phyloP scores from a whole-genome alignment of 2,329 filamentous ascomycete species.

The Calonectria pseudoturangicola region DNA sequence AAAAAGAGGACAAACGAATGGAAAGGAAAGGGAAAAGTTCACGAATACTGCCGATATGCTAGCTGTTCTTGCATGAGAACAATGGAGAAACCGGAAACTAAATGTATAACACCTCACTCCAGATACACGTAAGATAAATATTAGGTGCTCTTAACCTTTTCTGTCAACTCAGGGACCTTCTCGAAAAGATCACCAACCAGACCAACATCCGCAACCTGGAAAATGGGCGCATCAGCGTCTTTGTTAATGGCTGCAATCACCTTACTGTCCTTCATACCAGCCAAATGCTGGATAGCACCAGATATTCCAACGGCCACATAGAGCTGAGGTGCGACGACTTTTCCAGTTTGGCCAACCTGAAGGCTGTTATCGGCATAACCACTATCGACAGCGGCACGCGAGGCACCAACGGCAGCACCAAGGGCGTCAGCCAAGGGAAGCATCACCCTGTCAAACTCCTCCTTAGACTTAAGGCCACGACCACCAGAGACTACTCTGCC shows the following conservation, averaged over 20 bases:
- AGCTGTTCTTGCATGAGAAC: slow-evolving; percentile 64
- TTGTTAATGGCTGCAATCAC: slow-evolving; percentile 99
- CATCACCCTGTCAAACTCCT: slow-evolving; percentile 96
- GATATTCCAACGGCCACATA: slow-evolving; percentile 98
- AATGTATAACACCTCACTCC: slow-evolving; percentile 53
- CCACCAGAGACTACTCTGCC: slow-evolving; percentile 93
- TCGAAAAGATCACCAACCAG: slow-evolving; percentile 97
- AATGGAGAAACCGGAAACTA: slow-evolving; percentile 47
- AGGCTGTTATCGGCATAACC: slow-evolving; percentile 99
- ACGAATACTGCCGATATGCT: slow-evolving; percentile 76
- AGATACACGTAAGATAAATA: slow-evolving; percentile 44
- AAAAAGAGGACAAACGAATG: slow-evolving; percentile 76
- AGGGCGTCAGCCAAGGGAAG: slow-evolving; percentile 92
- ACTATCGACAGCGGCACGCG: slow-evolving; percentile 94
- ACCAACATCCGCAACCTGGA: slow-evolving; percentile 97
- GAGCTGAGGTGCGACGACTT: slow-evolving; percentile 96
- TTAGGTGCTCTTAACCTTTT: slow-evolving; percentile 85
- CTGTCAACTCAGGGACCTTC: slow-evolving; percentile 94
- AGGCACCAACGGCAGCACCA: slow-evolving; percentile 96
- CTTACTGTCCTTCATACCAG: slow-evolving; percentile 99
- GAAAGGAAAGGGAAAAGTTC: slow-evolving; percentile 87
- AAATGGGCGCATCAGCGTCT: slow-evolving; percentile 96
- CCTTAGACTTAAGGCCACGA: slow-evolving; percentile 96
- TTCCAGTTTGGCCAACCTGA: slow-evolving; percentile 98
- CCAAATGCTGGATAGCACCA: slow-evolving; percentile 97